Conservation (phyloP, 306 rosid genomes). For the Arachis stenosperma region DNA sequence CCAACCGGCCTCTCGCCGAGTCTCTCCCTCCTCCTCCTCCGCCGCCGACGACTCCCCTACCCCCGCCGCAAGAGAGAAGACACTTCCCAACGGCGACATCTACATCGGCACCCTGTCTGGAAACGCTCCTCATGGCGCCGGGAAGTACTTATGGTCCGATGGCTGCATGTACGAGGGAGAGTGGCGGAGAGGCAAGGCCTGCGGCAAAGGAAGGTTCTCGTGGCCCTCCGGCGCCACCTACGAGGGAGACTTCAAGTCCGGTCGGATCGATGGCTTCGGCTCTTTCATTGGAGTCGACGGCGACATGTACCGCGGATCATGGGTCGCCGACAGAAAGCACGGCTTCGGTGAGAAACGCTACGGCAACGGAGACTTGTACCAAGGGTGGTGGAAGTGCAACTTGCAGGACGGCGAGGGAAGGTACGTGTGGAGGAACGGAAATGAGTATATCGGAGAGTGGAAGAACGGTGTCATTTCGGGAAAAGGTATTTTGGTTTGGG, state of each 20-base stretch:
- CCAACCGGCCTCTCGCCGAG: constrained; percentile 41
- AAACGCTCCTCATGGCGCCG: constrained; percentile 57
- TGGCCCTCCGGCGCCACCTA: constrained; percentile 65
- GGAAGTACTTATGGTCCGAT: constrained; percentile 60
- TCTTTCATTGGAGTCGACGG: constrained; percentile 50
- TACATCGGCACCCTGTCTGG: constrained; percentile 49
- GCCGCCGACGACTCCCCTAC: not conserved
- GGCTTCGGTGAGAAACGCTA: constrained; percentile 52
- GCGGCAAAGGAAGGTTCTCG: constrained; percentile 53
- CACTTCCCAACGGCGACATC: constrained; percentile 52
- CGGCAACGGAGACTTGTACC: constrained; percentile 50
- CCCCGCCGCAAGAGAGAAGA: constrained; percentile 24
- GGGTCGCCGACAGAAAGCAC: constrained; percentile 48
- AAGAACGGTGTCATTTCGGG: constrained; percentile 54
- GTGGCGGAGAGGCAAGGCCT: constrained; percentile 53
- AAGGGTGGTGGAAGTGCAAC: constrained; percentile 55
- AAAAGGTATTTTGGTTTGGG: constrained; percentile 54
- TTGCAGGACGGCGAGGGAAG: constrained; percentile 59
- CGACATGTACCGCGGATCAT: constrained; percentile 44
- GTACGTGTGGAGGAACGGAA: constrained; percentile 62
- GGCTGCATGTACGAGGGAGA: constrained; percentile 62
- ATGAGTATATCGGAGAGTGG: constrained; percentile 62
- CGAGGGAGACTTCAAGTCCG: constrained; percentile 55
- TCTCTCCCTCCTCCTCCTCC: constrained; percentile 19
- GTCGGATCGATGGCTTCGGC: constrained; percentile 56